Evolutionary conservation across 139 green algal genomes (phyloP), one percentile per base, ranked within the genome.

Genomic region (Closterium sp.): DNA sequence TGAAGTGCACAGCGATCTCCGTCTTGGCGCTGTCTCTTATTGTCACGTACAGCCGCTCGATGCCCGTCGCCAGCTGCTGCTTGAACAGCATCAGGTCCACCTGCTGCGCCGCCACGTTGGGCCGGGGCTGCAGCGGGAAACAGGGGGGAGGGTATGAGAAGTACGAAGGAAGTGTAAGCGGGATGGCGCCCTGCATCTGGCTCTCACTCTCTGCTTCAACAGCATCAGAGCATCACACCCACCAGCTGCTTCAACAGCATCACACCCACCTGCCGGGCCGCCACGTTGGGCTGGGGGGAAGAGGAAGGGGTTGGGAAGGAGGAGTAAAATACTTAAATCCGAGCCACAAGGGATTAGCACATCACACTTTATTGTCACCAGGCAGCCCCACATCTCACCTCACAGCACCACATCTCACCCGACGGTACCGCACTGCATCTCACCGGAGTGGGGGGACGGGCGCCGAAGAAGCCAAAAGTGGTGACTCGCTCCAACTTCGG

Each of bases 41-140:
- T 10, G 64, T 66, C 10, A 91, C 28, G n/a, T 91, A 91, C 21
- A 91, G 64, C 34, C 34, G 83, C 34, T 87, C 84, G 33, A 91
- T 87, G 12, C 28, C 64, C 34, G 34, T 34, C 64, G 25, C 38
- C 88, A 91, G 84, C 64, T 91, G 88, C 8, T 31, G 25, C 84
- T 91, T 91, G 84, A 91, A 91, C 88, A 87, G 19, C 43, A 87
- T 91, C 34, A 84, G 30, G 35, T 90, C 87, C 30, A 90, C 87
- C n/a, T 87, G 87, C 31, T 30, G 21, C 84, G 31, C 31, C 83
- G n/a, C 25, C 6, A 28, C 83, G 4, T 28, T 86, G 31, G 84
- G 84, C 30, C 30, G 84, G 30, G 31, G 84, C 84, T 43, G 84
- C 3, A 21, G 81, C 7, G 83, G 83, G 43, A 4, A 25, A 6